phyloP scores from a whole-genome alignment of 768 basidiomycete genomes.

The Epithele typhae region DNA sequence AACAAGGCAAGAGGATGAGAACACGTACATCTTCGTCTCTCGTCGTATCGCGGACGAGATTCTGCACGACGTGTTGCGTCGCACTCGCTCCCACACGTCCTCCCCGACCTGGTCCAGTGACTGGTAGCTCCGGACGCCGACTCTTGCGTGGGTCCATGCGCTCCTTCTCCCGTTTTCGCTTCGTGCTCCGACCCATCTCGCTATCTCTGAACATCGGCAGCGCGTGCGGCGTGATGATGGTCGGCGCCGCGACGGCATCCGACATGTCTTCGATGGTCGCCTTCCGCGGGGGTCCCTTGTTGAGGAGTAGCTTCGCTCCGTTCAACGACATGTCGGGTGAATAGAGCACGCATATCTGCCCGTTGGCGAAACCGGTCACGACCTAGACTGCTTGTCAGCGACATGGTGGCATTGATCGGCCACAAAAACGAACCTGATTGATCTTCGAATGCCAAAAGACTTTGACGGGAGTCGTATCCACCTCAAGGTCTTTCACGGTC shows the following conservation, averaged over 20 bases:
- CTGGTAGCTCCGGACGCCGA: slow-evolving; percentile 86
- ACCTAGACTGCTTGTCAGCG: slow-evolving; percentile 60
- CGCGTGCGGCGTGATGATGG: slow-evolving; percentile 90
- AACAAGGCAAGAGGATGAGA: slow-evolving; percentile 16
- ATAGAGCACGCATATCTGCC: slow-evolving; percentile 86
- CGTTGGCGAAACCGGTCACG: slow-evolving; percentile 81
- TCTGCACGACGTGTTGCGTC: slow-evolving; percentile 95
- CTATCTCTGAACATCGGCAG: slow-evolving; percentile 91
- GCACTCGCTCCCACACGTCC: slow-evolving; percentile 96
- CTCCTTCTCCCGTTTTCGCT: slow-evolving; percentile 89
- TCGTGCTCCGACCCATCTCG: slow-evolving; percentile 60
- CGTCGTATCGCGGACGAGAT: slow-evolving; percentile 86
- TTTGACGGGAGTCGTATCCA: slow-evolving; percentile 80
- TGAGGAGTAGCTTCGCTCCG: slow-evolving; percentile 85
- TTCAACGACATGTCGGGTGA: slow-evolving; percentile 87
- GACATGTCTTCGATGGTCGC: slow-evolving; percentile 86
- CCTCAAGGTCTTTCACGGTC: slow-evolving; percentile 59
- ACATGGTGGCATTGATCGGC: neutral
- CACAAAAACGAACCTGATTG: slow-evolving; percentile 70
- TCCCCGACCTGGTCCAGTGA: slow-evolving; percentile 89
- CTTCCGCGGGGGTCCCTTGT: slow-evolving; percentile 81
- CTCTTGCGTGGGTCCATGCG: slow-evolving; percentile 88
- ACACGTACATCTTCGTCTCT: slow-evolving; percentile 91
- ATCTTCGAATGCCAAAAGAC: slow-evolving; percentile 96
- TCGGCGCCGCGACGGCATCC: slow-evolving; percentile 76